Evolutionary conservation across 768 basidiomycete species (phyloP), one percentile per base, ranked within the genome.

Genomic region (Mycena venus): DNA sequence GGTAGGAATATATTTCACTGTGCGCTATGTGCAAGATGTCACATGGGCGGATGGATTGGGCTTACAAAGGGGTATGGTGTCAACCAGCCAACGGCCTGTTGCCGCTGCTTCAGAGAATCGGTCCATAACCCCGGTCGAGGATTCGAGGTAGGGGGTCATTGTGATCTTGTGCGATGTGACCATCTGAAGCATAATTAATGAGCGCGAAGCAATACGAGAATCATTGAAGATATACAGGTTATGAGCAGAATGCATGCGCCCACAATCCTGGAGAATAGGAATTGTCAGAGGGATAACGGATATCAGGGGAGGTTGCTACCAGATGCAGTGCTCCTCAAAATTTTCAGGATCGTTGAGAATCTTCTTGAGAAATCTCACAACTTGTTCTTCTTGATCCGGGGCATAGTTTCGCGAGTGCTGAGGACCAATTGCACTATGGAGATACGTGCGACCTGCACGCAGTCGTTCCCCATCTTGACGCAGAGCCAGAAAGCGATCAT

Each of bases 51-150:
- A 42, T 9, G 17, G 6, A n/a, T 4, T 9, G 32, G 19, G 6
- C 58, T 34, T 36, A 59, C 58, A 19, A 59, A 21, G 4, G 17
- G 58, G 58, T 14, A 59, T 59, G 31, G 36, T 29, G 58, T 59
- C 58, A 59, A 59, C 58, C 32, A 59, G 58, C 58, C 58, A 59
- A n/a, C 58, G 58, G n/a, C 58, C 58, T 36, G 58, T 12, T 23
- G 58, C 58, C n/a, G 32, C 58, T 21, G 58, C 58, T 34, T 34
- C 58, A n/a, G 58, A 59, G 58, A 59, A 59, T 59, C 34, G 58
- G 7, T 32, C 10, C 58, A 59, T 59, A 5, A 59, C 58, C 8
- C 58, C 58, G 21, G 17, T 59, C 19, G 34, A 59, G 21, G 58
- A 17, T 23, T 59, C 58, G 58, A 59, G 19, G n/a, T 59, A 59